Conservation (phyloP, 2,329 filamentous ascomycete species). For the Sporothrix curviconia region DNA sequence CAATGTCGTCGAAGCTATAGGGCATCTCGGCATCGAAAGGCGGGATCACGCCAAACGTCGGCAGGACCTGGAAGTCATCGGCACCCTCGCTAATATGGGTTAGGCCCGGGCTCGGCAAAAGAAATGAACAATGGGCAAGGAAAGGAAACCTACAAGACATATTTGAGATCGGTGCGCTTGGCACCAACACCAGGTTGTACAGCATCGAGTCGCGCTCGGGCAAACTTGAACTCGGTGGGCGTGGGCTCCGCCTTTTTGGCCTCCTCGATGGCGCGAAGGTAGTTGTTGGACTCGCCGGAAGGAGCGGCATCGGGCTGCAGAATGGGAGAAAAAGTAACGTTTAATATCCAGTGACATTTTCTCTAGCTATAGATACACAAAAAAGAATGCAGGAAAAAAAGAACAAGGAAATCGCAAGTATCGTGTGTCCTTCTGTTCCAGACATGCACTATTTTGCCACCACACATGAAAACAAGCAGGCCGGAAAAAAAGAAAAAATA, state of each 20-base stretch:
- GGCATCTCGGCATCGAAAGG: slow-evolving; percentile 78
- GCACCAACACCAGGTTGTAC: slow-evolving; percentile 90
- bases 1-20: slow-evolving; percentile 72
- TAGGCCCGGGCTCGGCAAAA: background rate
- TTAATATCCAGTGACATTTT: slow-evolving; percentile 21
- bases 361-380: slow-evolving; percentile 12
- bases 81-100: slow-evolving; percentile 56
- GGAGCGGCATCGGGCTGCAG: slow-evolving; percentile 18
- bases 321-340: slow-evolving; percentile 16
- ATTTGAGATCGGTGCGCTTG: slow-evolving; percentile 78
- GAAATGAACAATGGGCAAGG: background rate
- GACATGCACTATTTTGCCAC: background rate
- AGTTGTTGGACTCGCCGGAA: slow-evolving; percentile 38
- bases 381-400: slow-evolving; percentile 15
- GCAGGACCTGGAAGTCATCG: slow-evolving; percentile 88
- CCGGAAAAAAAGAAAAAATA: slow-evolving; percentile 21
- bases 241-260: slow-evolving; percentile 64
- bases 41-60: slow-evolving; percentile 95
- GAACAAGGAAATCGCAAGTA: slow-evolving; percentile 18
- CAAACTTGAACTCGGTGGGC: slow-evolving; percentile 73
- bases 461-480: background rate
- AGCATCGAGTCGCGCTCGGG: slow-evolving; percentile 84
- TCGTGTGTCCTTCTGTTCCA: too few relatives aligned
- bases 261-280: slow-evolving; percentile 67
- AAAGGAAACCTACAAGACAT: slow-evolving; percentile 58